Evolutionary conservation across 2,329 filamentous ascomycete genomes (phyloP).

Genomic region (Elsinoe arachidis): DNA sequence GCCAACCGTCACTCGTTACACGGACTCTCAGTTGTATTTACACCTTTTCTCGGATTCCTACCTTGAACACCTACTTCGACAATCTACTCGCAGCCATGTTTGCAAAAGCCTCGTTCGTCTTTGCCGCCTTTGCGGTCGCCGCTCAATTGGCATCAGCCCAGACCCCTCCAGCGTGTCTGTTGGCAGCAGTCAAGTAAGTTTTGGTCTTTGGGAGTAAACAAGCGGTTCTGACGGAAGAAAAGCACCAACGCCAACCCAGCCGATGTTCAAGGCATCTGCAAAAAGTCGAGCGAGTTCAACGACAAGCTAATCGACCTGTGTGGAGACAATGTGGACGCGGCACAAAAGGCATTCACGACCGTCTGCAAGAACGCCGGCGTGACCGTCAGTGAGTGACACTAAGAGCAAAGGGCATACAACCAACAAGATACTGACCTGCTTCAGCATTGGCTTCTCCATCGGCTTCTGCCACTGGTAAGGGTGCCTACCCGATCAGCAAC

Average conservation of each 20-base stretch:
- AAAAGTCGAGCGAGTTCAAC: constrained; percentile 22
- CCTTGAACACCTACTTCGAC: background rate
- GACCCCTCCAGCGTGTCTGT: constrained; percentile 41
- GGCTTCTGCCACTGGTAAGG: constrained; percentile 14
- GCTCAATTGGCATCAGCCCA: constrained; percentile 35
- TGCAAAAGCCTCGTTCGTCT: constrained; percentile 35
- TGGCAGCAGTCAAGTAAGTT: constrained; percentile 43
- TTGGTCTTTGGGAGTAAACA: background rate
- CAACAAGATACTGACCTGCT: constrained; percentile 1
- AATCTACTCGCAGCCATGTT: constrained; percentile 30
- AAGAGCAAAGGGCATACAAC: constrained; percentile 1
- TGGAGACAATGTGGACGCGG: constrained; percentile 22
- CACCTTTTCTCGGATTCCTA: background rate
- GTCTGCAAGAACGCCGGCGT: constrained; percentile 27
- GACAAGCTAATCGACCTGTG: constrained; percentile 24
- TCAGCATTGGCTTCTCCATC: constrained; percentile 16
- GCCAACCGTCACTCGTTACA: constrained; percentile 10
- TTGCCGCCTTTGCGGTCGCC: constrained; percentile 38
- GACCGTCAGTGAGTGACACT: constrained; percentile 21
- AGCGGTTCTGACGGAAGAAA: constrained; percentile 13
- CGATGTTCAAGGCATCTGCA: constrained; percentile 27
- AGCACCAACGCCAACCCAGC: constrained; percentile 27
- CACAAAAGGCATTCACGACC: constrained; percentile 24
- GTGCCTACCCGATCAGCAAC: constrained; percentile 14
- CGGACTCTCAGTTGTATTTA: constrained; percentile 1